Evolutionary conservation across 202 grass and related monocot species (phyloP).

Genomic region (Brachypodium distachyon): DNA sequence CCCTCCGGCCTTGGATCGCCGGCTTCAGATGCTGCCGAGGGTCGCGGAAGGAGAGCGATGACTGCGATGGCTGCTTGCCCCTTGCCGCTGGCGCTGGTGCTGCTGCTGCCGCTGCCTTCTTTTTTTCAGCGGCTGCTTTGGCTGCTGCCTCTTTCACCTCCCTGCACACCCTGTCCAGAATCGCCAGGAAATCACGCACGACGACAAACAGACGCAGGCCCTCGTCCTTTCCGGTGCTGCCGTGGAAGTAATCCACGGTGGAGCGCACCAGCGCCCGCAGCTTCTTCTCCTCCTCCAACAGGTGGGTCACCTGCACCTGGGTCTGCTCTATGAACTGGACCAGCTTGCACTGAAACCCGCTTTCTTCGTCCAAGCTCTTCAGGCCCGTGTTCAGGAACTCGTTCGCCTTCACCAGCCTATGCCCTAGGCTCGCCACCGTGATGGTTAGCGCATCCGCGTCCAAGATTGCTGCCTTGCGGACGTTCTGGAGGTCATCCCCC

Average conservation of each 20-base stretch:
- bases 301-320: slow-evolving; percentile 37
- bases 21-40: slow-evolving; percentile 60
- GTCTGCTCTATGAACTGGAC: slow-evolving; percentile 49
- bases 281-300: slow-evolving; percentile 68
- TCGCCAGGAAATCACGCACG: slow-evolving; percentile 61
- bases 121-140: slow-evolving; percentile 12
- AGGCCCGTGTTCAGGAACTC: slow-evolving; percentile 63
- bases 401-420: slow-evolving; percentile 58
- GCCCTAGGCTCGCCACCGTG: slow-evolving; percentile 47
- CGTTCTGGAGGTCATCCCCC: slow-evolving; percentile 62
- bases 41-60: slow-evolving; percentile 26
- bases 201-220: slow-evolving; percentile 60
- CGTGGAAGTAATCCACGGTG: slow-evolving; percentile 69
- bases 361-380: slow-evolving; percentile 60
- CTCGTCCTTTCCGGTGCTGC: slow-evolving; percentile 68
- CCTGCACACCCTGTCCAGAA: slow-evolving; percentile 75
- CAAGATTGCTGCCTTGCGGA: slow-evolving; percentile 62
- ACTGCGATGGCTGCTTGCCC: slow-evolving; percentile 15
- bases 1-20: slow-evolving; percentile 40
- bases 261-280: slow-evolving; percentile 47
- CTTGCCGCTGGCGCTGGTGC: background rate
- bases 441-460: slow-evolving; percentile 59
- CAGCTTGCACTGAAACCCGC: slow-evolving; percentile 56
- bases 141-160: slow-evolving; percentile 62
- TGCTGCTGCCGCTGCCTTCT: slow-evolving; percentile 17